Conservation (phyloP, 345 rosid species). For the Iberis pinnata region DNA sequence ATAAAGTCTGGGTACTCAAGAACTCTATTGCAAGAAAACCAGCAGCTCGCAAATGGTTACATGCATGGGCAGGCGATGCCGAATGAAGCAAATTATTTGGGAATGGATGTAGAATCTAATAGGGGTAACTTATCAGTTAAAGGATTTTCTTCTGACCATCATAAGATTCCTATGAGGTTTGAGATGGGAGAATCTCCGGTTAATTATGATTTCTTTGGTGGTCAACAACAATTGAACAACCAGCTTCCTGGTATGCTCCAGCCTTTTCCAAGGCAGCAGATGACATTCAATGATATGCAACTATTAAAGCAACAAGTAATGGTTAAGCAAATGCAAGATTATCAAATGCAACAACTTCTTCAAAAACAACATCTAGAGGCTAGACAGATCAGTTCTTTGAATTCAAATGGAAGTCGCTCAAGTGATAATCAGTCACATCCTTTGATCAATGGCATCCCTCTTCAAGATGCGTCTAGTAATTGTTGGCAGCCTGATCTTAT, state of each 20-base stretch:
- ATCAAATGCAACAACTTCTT: slow-evolving; percentile 64
- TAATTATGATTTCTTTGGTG: slow-evolving; percentile 60
- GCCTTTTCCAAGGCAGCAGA: slow-evolving; percentile 62
- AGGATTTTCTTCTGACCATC: slow-evolving; percentile 50
- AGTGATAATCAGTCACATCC: slow-evolving; percentile 31
- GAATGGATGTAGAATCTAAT: slow-evolving; percentile 52
- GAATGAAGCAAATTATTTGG: slow-evolving; percentile 55
- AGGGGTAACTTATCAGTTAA: slow-evolving; percentile 39
- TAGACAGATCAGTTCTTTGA: slow-evolving; percentile 43
- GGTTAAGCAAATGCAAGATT: slow-evolving; percentile 67
- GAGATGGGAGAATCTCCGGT: slow-evolving; percentile 60
- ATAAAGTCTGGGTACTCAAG: slow-evolving; percentile 49
- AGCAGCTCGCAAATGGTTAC: slow-evolving; percentile 52
- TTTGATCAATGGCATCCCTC: slow-evolving; percentile 57
- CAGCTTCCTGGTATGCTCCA: slow-evolving; percentile 60
- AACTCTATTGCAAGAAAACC: slow-evolving; percentile 50
- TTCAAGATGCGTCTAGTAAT: slow-evolving; percentile 55
- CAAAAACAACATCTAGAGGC: slow-evolving; percentile 48
- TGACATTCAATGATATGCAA: slow-evolving; percentile 64
- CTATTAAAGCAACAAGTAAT: slow-evolving; percentile 67
- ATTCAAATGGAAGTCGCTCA: slow-evolving; percentile 43
- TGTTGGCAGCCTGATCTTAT: slow-evolving; percentile 52
- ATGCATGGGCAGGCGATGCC: slow-evolving; percentile 54
- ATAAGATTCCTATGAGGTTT: slow-evolving; percentile 37
- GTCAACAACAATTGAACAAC: slow-evolving; percentile 52